These are phyloP conservation scores for Macrophomina phaseolina DNA, from an alignment of 2,329 filamentous ascomycete genomes.

Conservation along the genomic window DNA sequence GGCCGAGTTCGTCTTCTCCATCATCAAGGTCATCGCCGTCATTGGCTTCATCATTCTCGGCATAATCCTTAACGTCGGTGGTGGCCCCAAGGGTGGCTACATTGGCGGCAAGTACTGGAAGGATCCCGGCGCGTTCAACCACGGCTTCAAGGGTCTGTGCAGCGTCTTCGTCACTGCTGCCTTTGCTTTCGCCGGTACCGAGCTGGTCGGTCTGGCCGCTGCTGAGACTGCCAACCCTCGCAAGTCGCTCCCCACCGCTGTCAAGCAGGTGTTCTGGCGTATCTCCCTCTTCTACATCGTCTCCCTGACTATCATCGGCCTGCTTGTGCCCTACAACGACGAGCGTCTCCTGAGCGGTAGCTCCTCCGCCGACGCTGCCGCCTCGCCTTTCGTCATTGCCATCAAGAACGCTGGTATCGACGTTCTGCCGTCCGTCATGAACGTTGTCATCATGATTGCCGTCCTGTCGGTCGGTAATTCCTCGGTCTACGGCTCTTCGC, in stretches of 20 bases:
- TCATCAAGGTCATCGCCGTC: conserved; percentile 84
- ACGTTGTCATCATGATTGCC: conserved; percentile 87
- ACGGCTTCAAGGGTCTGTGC: conserved; percentile 82
- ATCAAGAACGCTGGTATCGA: conserved; percentile 84
- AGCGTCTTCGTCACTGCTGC: conserved; percentile 78
- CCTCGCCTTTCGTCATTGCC: conserved; percentile 92
- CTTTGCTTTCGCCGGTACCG: conserved; percentile 77
- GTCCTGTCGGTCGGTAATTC: conserved; percentile 93
- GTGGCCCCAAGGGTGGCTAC: conserved; percentile 66
- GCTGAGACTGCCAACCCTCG: conserved; percentile 76
- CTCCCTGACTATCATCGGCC: conserved; percentile 77
- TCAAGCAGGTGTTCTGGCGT: conserved; percentile 96
- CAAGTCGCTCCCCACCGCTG: conserved; percentile 84
- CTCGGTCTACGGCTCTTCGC: conserved; percentile 86
- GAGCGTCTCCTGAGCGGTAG: conserved; percentile 63
- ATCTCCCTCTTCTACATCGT: conserved; percentile 87
- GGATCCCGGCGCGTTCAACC: conserved; percentile 80
- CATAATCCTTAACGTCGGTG: conserved; percentile 84
- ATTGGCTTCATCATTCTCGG: conserved; percentile 90
- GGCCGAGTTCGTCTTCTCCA: conserved; percentile 87
- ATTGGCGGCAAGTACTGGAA: conserved; percentile 81
- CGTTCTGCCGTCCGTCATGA: conserved; percentile 86
- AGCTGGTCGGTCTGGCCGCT: conserved; percentile 77
- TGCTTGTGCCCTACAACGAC: conserved; percentile 79
- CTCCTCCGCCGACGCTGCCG: conserved; percentile 69